Percentiles rank a stretch among this genome's conserved stretches.
Conservation (phyloP, 225 moss, liverwort and hornwort genomes). For the Marchantia polymorpha region DNA sequence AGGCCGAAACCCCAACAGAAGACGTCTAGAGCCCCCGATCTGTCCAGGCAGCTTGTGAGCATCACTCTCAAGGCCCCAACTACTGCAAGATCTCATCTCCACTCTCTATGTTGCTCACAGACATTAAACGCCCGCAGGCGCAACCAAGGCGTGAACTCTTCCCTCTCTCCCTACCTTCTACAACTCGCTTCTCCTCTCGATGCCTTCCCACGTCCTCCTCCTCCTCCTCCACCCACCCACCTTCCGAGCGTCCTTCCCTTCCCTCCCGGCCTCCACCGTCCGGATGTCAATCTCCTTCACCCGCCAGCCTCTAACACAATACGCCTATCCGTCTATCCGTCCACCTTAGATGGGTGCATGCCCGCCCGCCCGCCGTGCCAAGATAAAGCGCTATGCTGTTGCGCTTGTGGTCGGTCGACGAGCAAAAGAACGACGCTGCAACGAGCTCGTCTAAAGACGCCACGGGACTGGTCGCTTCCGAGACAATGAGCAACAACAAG, state of each 20-base stretch:
- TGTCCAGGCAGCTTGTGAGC: conserved; percentile 27
- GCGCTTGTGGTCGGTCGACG: conserved; percentile 14
- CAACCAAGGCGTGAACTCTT: conserved; percentile 9
- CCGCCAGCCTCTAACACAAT: conserved; percentile 1
- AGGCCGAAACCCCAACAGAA: conserved; percentile 33
- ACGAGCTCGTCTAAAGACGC: conserved; percentile 14
- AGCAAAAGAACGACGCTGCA: conserved; percentile 2
- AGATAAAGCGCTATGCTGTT: conserved; percentile 15
- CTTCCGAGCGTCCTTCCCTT: not conserved
- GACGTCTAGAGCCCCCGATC: conserved; percentile 31
- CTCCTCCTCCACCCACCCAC: conserved; percentile 18
- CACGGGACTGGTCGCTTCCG: conserved; percentile 7
- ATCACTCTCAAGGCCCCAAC: conserved; percentile 27
- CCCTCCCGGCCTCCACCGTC: not conserved
- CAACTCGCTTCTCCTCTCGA: conserved; percentile 9
- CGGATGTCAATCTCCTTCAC: conserved; percentile 9
- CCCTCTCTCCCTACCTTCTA: conserved; percentile 7
- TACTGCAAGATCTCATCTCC: conserved; percentile 51
- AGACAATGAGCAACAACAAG: not conserved
- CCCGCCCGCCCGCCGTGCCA: conserved; percentile 21
- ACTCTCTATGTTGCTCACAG: conserved; percentile 15
- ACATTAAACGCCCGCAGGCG: conserved; percentile 17
- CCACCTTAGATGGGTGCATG: conserved; percentile 15
- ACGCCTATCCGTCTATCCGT: conserved; percentile 8
- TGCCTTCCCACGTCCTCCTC: conserved; percentile 17